Base-by-base conservation (phyloP, 371 early-diverging fungal genomes). In the Lichtheimia ramosa region DNA sequence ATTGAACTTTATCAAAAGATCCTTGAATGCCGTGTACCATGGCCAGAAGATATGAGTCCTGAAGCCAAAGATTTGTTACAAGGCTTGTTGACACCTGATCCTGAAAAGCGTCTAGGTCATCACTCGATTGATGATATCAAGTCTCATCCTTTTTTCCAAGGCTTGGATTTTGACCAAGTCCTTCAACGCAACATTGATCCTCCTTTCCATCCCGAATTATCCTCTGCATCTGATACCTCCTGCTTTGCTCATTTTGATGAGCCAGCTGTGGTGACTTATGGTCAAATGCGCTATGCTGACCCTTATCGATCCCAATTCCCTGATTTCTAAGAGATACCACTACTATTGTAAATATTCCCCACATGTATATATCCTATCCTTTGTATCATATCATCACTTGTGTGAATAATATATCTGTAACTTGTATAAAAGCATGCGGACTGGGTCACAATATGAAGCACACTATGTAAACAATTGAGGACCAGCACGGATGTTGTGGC, bases 211-310 rank as follows among this genome's bases (percentile, higher is more conserved):
- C 98, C 97, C 10, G 83, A 88, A 20, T 81, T 93, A 43, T 80
- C 81, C 52, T 83, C 87, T 41, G 94, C 90, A 39, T 96, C 95
- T 28, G 98, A 98, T 70, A 85, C 96, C 3, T 88, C 91, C 70
- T 94, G 96, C 77, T 97, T 96, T 83, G 96, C 95, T 64, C 73
- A 79, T 50, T 97, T 96, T 64, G 92, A 92, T 3, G 97, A 93
- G 63, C 90, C 91, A 56, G 0, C 34, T 2, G 72, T 81, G 25
- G 87, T 82, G 51, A 68, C 73, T 43, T 86, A 86, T 67, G 88
- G 88, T 3, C 34, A 34, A 34, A 54, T 59, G 15, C 64, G 63
- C 41, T 18, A 25, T 7, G 56, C 43, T 15, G 77, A 77, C 23
- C 68, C 72, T n/a, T 74, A 71, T 42, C 59, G 67, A n/a, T 66